Evolutionary conservation across 208 protist species (phyloP), one percentile per base, ranked within the genome.

Genomic region (Giardia muris): DNA sequence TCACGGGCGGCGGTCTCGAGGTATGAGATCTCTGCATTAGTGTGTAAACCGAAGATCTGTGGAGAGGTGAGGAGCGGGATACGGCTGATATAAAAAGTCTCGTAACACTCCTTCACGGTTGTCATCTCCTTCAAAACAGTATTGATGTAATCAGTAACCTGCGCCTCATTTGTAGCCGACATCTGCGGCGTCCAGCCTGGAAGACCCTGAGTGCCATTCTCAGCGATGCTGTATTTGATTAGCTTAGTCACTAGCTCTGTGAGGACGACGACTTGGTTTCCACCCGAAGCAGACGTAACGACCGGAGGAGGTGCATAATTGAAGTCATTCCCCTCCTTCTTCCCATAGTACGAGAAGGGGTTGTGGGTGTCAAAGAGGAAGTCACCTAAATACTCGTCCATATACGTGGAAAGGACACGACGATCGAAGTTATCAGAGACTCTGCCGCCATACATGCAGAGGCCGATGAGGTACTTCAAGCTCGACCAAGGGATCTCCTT

Each of bases 301-400:
- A 93, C 94, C 45, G 95, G 46, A 46, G 97, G 97, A 92, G 98
- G 95, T 92, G 94, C 95, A 94, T 98, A 98, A 93, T 97, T 95
- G 4, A 96, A 95, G 10, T 95, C 94, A 2, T 94, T 94, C 43
- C 94, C 89, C n/a, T 94, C 46, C 57, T 76, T 76, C 30, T 76
- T 76, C 19, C 30, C 10, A 94, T 97, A 99, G 95, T 99, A 99
- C 95, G 97, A 96, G 95, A 99, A 99, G 30, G 97, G 96, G 94
- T 98, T 98, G 95, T 98, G 99, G 76, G 96, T 96, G 94, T 99
- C 98, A 94, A 99, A 99, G 46, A 99, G 95, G 94, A 99, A 99
- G 94, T 99, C 98, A 67, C 98, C 98, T 94, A 99, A 97, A 95
- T 98, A 99, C 96, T 99, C 98, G 92, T 99, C 96, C 2, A 99